Base-by-base conservation (phyloP, 805 yeast genomes). In the Myxozyma vanderwaltii region DNA sequence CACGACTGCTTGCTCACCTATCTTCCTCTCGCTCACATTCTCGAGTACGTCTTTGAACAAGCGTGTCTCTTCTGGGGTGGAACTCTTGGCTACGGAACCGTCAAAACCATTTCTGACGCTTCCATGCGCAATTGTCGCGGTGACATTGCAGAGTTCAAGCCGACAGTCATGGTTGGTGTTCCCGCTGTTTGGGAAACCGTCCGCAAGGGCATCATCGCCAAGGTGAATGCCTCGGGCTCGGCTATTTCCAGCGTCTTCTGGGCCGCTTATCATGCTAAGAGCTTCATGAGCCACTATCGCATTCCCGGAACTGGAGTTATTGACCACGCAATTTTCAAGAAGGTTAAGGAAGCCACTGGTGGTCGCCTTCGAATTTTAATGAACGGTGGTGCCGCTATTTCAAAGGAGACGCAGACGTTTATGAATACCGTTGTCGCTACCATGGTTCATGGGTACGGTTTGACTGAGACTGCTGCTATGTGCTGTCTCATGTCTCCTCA, bases 111-210 rank as follows among this genome's bases (percentile, higher is more conserved):
- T 67, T 84, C 96, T 21, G 96, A 88, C 64, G 77, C 81, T 1
- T 89, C 96, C 1, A 84, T 88, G 71, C 85, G 82, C 69, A 88
- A 94, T 77, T 91, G 96, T 78, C 77, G 82, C 58, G 92, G 97
- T 70, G 99, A 94, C 74, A 82, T 94, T 78, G 82, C 80, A 57
- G 88, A 87, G 70, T 88, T 91, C 76, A 81, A 84, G 73, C 99
- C 99, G 59, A 88, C 97, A 4, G 76, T 91, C 67, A 88, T 94
- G 96, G 97, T 91, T 65, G 99, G 97, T 75, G 99, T 94, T 58
- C 97, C 97, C 17, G 96, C 98, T 3, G 97, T 94, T 54, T 94
- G 97, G 96, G 99, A 94, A 79, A 81, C 87, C 39, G 89, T 94
- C 62, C 87, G 91, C 75, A 94, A 94, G 79, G 99, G 99, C 59